A percentile compares a stretch with the other conserved stretches of the same genome.
phyloP scores from a whole-genome alignment of 2,329 filamentous ascomycete species.

The Colletotrichum sp. region DNA sequence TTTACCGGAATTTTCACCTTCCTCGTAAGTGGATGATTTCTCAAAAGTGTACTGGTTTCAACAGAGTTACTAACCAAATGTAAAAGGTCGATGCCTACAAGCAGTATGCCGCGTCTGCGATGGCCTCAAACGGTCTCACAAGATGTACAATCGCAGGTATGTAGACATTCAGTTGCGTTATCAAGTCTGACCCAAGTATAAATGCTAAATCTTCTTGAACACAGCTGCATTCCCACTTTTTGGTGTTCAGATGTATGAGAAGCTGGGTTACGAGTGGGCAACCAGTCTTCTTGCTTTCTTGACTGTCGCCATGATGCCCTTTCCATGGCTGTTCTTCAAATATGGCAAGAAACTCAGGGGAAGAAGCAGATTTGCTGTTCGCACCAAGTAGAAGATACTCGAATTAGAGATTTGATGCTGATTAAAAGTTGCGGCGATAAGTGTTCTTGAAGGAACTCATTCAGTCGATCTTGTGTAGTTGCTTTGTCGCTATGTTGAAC shows the following conservation, averaged over 20 bases:
- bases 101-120: slow-evolving; percentile 75
- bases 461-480: neutral
- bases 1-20: slow-evolving; percentile 90
- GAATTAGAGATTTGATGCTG: neutral
- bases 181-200: neutral
- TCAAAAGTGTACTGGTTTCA: neutral
- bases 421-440: neutral
- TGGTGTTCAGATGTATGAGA: slow-evolving; percentile 73
- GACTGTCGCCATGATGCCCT: slow-evolving; percentile 65
- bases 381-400: neutral
- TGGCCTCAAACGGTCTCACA: slow-evolving; percentile 83
- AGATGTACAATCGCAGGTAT: slow-evolving; percentile 75
- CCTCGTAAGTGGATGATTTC: slow-evolving; percentile 59
- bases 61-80: neutral
- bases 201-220: neutral
- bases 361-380: slow-evolving; percentile 55
- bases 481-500: neutral
- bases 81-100: slow-evolving; percentile 75
- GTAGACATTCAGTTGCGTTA: slow-evolving; percentile 23
- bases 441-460: neutral
- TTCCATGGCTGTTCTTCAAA: slow-evolving; percentile 66
- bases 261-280: slow-evolving; percentile 73
- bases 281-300: slow-evolving; percentile 65
- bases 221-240: slow-evolving; percentile 77
- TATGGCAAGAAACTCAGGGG: slow-evolving; percentile 62